Percentiles rank a stretch among this genome's conserved stretches.
Conservation (phyloP, 2,329 filamentous ascomycete genomes). For the Penicillium sp. region DNA sequence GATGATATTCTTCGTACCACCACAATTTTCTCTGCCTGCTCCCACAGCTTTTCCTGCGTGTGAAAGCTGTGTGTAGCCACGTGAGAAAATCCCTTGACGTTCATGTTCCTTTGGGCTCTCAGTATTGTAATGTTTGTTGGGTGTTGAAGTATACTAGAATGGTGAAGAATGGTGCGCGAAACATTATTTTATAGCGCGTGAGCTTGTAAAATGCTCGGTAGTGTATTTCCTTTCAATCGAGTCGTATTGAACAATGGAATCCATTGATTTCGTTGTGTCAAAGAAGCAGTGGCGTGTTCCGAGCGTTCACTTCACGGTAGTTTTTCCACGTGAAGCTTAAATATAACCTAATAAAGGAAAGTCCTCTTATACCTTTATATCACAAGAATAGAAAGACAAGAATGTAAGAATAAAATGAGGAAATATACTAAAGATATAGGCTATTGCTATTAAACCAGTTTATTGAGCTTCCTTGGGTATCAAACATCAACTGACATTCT, state of each 20-base stretch:
- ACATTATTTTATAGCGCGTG: background rate
- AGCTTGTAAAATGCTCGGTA: background rate
- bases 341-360: background rate
- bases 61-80: background rate
- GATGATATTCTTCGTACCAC: background rate
- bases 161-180: background rate
- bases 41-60: background rate
- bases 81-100: background rate
- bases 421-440: background rate
- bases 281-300: background rate
- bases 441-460: background rate
- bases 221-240: background rate
- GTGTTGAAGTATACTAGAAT: background rate
- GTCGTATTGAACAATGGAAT: background rate
- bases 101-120: background rate
- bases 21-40: conserved; percentile 1
- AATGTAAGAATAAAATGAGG: background rate
- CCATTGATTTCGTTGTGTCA: background rate
- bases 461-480: background rate
- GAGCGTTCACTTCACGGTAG: background rate
- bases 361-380: background rate
- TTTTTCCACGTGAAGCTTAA: background rate
- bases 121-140: background rate
- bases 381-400: background rate
- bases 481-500: conserved; percentile 16